These are phyloP conservation scores for Boletus tylopilopsis DNA, from an alignment of 768 basidiomycete genomes.

Conservation along the genomic window DNA sequence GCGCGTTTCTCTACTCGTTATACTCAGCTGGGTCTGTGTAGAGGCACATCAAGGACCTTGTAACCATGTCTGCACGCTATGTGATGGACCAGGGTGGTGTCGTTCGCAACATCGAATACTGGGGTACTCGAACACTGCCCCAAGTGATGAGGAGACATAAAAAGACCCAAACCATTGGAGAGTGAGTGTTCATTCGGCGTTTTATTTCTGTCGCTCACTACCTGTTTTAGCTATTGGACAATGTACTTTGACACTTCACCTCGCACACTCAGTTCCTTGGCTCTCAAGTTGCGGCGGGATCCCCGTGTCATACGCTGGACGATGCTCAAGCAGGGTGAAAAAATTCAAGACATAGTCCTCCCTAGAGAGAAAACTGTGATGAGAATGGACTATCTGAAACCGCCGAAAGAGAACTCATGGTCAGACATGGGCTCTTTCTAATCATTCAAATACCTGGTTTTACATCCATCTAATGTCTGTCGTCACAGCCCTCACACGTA, in stretches of 20 bases:
- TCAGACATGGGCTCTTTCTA: slow-evolving; percentile 20
- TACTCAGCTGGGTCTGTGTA: slow-evolving; percentile 23
- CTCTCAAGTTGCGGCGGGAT: slow-evolving; percentile 66
- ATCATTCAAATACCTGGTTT: background rate
- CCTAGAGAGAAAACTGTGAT: slow-evolving; percentile 45
- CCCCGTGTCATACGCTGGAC: slow-evolving; percentile 84
- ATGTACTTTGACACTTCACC: slow-evolving; percentile 89
- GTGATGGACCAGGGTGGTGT: slow-evolving; percentile 76
- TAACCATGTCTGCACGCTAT: slow-evolving; percentile 65
- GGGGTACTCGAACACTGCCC: slow-evolving; percentile 71
- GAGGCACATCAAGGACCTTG: slow-evolving; percentile 73
- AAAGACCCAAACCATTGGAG: slow-evolving; percentile 56
- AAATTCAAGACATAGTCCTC: slow-evolving; percentile 61
- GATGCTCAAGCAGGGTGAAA: slow-evolving; percentile 72
- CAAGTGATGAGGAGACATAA: slow-evolving; percentile 68
- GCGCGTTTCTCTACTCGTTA: background rate
- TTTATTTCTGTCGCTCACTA: slow-evolving; percentile 2
- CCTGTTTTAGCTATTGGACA: slow-evolving; percentile 71
- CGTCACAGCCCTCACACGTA: too few relatives aligned
- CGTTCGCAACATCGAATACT: slow-evolving; percentile 73
- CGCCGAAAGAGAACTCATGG: slow-evolving; percentile 23
- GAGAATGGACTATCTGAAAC: slow-evolving; percentile 24
- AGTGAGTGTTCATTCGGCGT: slow-evolving; percentile 51
- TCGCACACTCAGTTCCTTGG: slow-evolving; percentile 58
- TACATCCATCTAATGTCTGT: background rate